These are phyloP conservation scores for Bipolaris victoriae DNA, from an alignment of 2,329 filamentous ascomycete species.

Conservation along the genomic window DNA sequence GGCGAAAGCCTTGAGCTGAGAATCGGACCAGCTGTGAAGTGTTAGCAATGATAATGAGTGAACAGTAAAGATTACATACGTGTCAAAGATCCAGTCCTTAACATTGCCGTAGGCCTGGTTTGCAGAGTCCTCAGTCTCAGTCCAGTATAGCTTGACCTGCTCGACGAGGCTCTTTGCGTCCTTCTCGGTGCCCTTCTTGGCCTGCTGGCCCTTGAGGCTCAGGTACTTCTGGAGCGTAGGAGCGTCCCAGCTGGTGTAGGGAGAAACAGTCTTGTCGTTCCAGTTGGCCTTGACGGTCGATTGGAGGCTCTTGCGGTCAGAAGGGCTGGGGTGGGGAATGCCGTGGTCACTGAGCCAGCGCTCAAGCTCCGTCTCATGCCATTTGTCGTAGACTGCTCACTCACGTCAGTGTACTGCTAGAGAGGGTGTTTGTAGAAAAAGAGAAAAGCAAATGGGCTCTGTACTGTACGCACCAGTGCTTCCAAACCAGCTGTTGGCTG, in stretches of 20 bases:
- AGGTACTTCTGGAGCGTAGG: constrained; percentile 72
- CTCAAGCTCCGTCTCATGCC: constrained; percentile 97
- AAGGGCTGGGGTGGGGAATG: constrained; percentile 85
- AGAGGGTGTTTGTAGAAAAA: neutral
- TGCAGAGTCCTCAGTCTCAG: constrained; percentile 78
- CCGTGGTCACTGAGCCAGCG: constrained; percentile 94
- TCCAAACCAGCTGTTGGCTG: constrained; percentile 82
- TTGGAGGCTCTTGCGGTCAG: constrained; percentile 94
- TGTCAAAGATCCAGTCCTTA: constrained; percentile 91
- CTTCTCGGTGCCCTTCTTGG: constrained; percentile 68
- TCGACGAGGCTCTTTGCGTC: constrained; percentile 71
- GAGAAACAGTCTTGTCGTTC: constrained; percentile 75
- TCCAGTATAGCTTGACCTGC: constrained; percentile 76
- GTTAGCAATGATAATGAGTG: constrained; percentile 44
- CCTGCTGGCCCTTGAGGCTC: constrained; percentile 71
- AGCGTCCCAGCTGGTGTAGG: constrained; percentile 79
- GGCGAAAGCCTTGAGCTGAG: constrained; percentile 89
- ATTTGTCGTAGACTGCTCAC: constrained; percentile 88
- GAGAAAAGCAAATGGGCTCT: constrained; percentile 14
- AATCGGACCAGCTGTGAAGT: constrained; percentile 79
- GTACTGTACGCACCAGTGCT: constrained; percentile 72
- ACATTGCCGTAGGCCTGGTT: constrained; percentile 73
- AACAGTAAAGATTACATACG: constrained; percentile 51
- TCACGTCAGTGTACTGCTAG: constrained; percentile 27
- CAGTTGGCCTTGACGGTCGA: constrained; percentile 88